These are phyloP conservation scores for Monilinia laxa DNA, from an alignment of 2,329 filamentous ascomycete genomes.

Conservation along the genomic window DNA sequence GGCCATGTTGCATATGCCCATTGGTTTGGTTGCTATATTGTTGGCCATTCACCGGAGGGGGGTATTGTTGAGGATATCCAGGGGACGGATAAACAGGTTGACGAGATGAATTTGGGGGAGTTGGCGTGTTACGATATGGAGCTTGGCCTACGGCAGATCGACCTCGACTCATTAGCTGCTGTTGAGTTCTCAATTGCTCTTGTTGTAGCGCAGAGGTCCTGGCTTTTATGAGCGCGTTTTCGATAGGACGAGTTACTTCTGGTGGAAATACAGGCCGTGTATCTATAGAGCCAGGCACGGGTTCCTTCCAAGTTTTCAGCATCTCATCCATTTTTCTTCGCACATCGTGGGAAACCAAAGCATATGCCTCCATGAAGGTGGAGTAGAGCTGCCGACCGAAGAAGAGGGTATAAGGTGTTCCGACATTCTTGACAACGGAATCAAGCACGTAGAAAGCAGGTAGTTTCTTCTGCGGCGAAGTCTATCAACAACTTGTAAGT, in stretches of 20 bases:
- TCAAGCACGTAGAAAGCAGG: slow-evolving; percentile 97
- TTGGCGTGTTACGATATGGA: slow-evolving; percentile 70
- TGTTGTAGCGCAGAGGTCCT: slow-evolving; percentile 60
- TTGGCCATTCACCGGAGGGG: slow-evolving; percentile 31
- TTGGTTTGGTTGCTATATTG: slow-evolving; percentile 28
- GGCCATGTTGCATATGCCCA: slow-evolving; percentile 33
- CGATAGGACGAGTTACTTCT: slow-evolving; percentile 85
- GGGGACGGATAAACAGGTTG: slow-evolving; percentile 44
- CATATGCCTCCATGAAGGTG: slow-evolving; percentile 97
- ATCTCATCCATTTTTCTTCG: slow-evolving; percentile 94
- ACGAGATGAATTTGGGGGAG: slow-evolving; percentile 58
- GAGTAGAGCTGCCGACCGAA: slow-evolving; percentile 87
- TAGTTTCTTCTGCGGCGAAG: slow-evolving; percentile 82
- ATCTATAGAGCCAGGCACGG: slow-evolving; percentile 89
- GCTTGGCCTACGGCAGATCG: slow-evolving; percentile 53
- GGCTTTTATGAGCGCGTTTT: slow-evolving; percentile 89
- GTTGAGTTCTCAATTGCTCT: slow-evolving; percentile 54
- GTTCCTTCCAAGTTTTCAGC: slow-evolving; percentile 97
- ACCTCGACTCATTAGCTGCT: slow-evolving; percentile 53
- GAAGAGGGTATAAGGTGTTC: slow-evolving; percentile 94
- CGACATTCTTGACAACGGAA: slow-evolving; percentile 97
- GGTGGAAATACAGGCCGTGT: slow-evolving; percentile 87
- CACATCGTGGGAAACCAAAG: slow-evolving; percentile 77
- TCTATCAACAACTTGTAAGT: slow-evolving; percentile 53
- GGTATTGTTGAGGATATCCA: slow-evolving; percentile 41